Conservation (phyloP, 1,284 basidiomycete species). For the Puccinia polysora region DNA sequence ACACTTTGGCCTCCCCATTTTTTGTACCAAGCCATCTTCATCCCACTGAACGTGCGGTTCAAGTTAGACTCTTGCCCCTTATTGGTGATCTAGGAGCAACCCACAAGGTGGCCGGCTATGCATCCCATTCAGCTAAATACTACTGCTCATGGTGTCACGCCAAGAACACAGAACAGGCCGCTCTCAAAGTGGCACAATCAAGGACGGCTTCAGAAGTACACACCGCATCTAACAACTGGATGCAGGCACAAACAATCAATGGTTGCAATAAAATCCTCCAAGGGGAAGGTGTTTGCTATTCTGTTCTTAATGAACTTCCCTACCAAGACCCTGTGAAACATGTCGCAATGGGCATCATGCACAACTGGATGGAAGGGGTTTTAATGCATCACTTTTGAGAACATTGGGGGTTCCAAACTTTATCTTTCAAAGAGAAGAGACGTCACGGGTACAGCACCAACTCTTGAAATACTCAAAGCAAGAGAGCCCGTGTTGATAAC, state of each 20-base stretch:
- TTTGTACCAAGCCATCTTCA: not conserved
- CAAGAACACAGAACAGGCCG: not conserved
- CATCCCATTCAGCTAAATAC: not conserved
- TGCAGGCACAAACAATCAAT: not conserved
- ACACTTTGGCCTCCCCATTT: not conserved
- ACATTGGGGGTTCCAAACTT: not conserved
- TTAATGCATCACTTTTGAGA: not conserved
- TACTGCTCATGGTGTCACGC: not conserved
- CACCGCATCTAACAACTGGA: not conserved
- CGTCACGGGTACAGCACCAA: not conserved
- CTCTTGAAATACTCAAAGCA: not conserved
- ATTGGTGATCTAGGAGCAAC: not conserved
- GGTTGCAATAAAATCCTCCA: not conserved
- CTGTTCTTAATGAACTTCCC: not conserved
- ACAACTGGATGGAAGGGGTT: constrained; percentile 5
- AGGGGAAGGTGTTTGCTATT: not conserved
- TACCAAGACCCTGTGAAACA: constrained; percentile 9
- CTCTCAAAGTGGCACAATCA: not conserved
- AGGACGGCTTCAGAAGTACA: not conserved
- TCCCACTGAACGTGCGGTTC: not conserved
- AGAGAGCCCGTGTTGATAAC: not conserved
- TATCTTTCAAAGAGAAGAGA: not conserved
- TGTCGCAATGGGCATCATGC: constrained; percentile 1
- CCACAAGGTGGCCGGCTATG: constrained; percentile 5
- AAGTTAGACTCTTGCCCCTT: not conserved